These are phyloP conservation scores for Didymella lethalis DNA, from an alignment of 2,329 filamentous ascomycete species.

Conservation along the genomic window DNA sequence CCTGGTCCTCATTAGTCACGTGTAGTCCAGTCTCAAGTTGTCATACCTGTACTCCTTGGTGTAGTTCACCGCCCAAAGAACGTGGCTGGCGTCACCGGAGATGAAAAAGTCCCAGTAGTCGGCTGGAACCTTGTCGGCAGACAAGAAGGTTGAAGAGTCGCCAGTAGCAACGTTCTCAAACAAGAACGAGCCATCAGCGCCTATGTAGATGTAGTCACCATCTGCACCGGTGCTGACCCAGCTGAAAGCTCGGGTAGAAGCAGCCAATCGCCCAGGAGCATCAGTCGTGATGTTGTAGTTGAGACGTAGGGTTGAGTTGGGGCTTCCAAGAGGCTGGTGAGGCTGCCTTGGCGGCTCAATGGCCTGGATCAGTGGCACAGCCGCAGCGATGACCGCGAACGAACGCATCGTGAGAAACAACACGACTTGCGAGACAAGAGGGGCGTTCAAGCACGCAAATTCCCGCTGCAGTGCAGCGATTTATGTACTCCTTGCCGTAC, in stretches of 20 bases:
- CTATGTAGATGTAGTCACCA: slow-evolving; percentile 67
- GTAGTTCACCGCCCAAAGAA: slow-evolving; percentile 70
- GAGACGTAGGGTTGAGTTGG: slow-evolving; percentile 63
- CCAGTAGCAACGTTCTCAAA: slow-evolving; percentile 69
- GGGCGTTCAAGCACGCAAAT: slow-evolving; percentile 26
- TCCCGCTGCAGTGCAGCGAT: slow-evolving; percentile 13
- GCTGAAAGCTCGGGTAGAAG: slow-evolving; percentile 58
- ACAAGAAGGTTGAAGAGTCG: slow-evolving; percentile 64
- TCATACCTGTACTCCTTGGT: slow-evolving; percentile 66
- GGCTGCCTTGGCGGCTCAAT: slow-evolving; percentile 63
- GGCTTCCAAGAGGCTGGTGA: slow-evolving; percentile 60
- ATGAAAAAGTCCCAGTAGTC: slow-evolving; percentile 68
- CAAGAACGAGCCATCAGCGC: slow-evolving; percentile 61
- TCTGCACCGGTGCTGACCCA: slow-evolving; percentile 69
- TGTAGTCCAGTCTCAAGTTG: neutral
- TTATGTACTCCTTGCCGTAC: slow-evolving; percentile 35
- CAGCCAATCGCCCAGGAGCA: slow-evolving; percentile 47
- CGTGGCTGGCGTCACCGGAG: slow-evolving; percentile 64
- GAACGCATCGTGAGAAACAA: slow-evolving; percentile 39
- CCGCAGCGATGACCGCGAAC: slow-evolving; percentile 37
- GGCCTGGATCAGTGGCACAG: slow-evolving; percentile 39
- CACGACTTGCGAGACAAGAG: slow-evolving; percentile 29
- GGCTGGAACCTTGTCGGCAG: slow-evolving; percentile 64
- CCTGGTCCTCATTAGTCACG: slow-evolving; percentile 44
- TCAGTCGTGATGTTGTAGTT: slow-evolving; percentile 68